A percentile compares a stretch with the other conserved stretches of the same genome.
Evolutionary conservation across 345 rosid species (phyloP).

Genomic region (Corymbia maculata): DNA sequence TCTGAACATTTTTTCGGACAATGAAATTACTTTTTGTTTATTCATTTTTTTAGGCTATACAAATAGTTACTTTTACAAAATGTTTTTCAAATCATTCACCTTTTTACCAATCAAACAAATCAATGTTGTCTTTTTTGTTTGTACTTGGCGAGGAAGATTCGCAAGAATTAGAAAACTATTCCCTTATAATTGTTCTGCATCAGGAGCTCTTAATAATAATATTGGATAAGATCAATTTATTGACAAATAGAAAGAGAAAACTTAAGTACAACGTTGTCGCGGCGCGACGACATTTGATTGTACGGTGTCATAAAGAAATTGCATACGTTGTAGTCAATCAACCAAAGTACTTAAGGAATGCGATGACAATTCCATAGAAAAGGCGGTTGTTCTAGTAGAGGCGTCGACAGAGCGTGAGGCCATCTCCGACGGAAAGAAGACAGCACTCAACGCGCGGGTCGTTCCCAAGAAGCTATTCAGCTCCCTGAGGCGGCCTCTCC

Average conservation of each 20-base stretch:
- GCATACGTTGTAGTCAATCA: neutral
- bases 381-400: neutral
- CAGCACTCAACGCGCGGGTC: constrained; percentile 14
- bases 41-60: fast-evolving
- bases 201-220: neutral
- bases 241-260: neutral
- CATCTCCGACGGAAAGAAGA: constrained; percentile 22
- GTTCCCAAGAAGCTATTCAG: neutral
- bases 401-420: constrained; percentile 17
- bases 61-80: too few species aligned
- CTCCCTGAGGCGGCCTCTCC: constrained; percentile 1
- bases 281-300: fast-evolving
- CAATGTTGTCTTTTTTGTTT: neutral
- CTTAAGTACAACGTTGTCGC: neutral
- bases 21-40: too few species aligned
- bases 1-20: too few species aligned
- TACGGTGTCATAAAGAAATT: too few species aligned
- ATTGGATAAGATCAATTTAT: neutral
- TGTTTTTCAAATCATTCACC: neutral
- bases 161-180: neutral
- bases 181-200: neutral
- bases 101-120: neutral
- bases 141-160: neutral
- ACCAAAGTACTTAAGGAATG: neutral
- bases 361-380: neutral